Percentiles rank a stretch among this genome's conserved stretches.
These are phyloP conservation scores for Zoysia matrella DNA, from an alignment of 202 grass and related monocot genomes.

Conservation along the genomic window DNA sequence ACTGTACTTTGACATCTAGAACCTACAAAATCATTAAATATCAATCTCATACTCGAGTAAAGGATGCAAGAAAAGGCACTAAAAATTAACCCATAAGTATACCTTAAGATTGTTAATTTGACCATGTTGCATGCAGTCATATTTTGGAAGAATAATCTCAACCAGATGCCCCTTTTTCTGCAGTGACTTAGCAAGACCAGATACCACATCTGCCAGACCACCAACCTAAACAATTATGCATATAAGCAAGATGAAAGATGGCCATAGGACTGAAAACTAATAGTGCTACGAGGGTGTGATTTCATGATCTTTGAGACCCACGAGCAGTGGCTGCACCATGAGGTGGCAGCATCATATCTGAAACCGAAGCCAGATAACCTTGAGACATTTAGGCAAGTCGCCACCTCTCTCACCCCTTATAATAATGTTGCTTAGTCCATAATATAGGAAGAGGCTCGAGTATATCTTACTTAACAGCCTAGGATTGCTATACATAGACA, in stretches of 20 bases:
- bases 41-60: slow-evolving; percentile 28
- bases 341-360: not conserved
- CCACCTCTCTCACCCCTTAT: not conserved
- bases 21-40: slow-evolving; percentile 53
- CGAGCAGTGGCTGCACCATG: not conserved
- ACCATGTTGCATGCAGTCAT: slow-evolving; percentile 90
- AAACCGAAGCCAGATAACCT: not conserved
- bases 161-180: slow-evolving; percentile 80
- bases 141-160: slow-evolving; percentile 96
- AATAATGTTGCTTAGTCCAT: too few species aligned
- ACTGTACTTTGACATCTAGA: slow-evolving; percentile 75
- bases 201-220: slow-evolving; percentile 93
- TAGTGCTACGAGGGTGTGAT: not conserved
- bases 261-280: slow-evolving; percentile 8
- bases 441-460: too few species aligned
- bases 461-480: not conserved
- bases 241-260: slow-evolving; percentile 28
- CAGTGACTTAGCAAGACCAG: slow-evolving; percentile 89
- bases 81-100: slow-evolving; percentile 42
- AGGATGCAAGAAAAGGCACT: slow-evolving; percentile 20
- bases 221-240: slow-evolving; percentile 71
- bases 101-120: slow-evolving; percentile 83
- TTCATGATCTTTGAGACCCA: not conserved
- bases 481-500: not conserved
- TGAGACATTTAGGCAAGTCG: not conserved